These are phyloP conservation scores for Myxozyma lipomycoides DNA, from an alignment of 805 yeast genomes.

Conservation along the genomic window DNA sequence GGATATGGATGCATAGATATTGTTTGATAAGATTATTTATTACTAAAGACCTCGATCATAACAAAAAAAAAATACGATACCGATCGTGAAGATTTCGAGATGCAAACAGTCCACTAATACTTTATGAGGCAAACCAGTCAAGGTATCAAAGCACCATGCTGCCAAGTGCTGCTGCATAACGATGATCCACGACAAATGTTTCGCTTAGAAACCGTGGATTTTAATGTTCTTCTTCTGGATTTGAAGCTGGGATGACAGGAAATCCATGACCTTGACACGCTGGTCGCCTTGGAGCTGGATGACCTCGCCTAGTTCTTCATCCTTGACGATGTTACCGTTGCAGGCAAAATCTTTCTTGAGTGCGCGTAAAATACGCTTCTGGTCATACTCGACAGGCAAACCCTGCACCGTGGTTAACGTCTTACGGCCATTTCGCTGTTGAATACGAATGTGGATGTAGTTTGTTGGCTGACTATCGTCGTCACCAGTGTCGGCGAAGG, in stretches of 20 bases:
- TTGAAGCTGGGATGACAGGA: conserved; percentile 78
- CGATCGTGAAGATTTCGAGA: too few relatives aligned
- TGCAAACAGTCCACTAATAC: too few relatives aligned
- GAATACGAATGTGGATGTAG: conserved; percentile 93
- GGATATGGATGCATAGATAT: too few relatives aligned
- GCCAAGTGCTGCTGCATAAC: too few relatives aligned
- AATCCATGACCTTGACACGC: conserved; percentile 92
- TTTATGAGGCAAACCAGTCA: too few relatives aligned
- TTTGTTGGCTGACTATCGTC: conserved; percentile 92
- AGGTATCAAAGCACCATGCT: too few relatives aligned
- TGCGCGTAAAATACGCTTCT: conserved; percentile 87
- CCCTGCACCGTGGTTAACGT: conserved; percentile 98
- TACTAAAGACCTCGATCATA: too few relatives aligned
- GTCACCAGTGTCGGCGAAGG: conserved; percentile 99
- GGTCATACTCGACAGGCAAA: conserved; percentile 88
- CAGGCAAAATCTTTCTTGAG: conserved; percentile 98
- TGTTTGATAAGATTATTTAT: too few relatives aligned
- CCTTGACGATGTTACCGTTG: conserved; percentile 96
- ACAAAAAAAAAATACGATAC: too few relatives aligned
- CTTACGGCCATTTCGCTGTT: conserved; percentile 99
- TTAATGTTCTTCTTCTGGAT: conserved; percentile 94
- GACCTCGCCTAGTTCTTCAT: conserved; percentile 92
- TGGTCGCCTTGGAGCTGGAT: conserved; percentile 99
- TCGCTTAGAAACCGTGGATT: conserved; percentile 89
- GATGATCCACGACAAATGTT: too few relatives aligned